phyloP scores from a whole-genome alignment of 495 filamentous ascomycete genomes.

The Sporormia fimetaria region DNA sequence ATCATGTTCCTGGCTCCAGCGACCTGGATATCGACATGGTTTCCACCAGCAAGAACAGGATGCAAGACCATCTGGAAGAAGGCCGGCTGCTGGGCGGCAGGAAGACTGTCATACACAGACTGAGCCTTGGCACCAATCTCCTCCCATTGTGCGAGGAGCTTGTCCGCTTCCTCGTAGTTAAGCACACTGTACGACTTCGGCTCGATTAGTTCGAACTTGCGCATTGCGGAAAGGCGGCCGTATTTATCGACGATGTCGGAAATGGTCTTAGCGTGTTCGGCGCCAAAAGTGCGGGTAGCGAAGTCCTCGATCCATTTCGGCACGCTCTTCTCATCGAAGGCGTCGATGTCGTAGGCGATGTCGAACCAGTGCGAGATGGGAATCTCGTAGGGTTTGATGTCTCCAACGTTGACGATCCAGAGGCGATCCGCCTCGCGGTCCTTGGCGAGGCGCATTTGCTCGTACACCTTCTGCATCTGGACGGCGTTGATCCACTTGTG shows the following conservation, averaged over 20 bases:
- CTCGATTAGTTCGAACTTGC: conserved; percentile 61
- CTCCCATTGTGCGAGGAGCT: conserved; percentile 52
- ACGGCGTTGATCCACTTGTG: conserved; percentile 68
- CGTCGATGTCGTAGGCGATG: conserved; percentile 50
- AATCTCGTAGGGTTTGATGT: conserved; percentile 58
- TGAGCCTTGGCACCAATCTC: conserved; percentile 43
- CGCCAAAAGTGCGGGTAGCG: conserved; percentile 51
- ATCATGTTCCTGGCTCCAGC: conserved; percentile 49
- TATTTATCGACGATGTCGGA: conserved; percentile 49
- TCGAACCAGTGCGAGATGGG: conserved; percentile 59
- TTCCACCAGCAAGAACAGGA: conserved; percentile 50
- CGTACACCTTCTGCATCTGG: conserved; percentile 51
- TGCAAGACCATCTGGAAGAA: conserved; percentile 65
- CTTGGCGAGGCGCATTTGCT: conserved; percentile 55
- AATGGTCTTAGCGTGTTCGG: conserved; percentile 39
- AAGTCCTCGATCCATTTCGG: conserved; percentile 45
- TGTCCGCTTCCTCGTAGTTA: conserved; percentile 63
- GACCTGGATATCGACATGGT: conserved; percentile 51
- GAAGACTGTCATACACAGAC: conserved; percentile 44
- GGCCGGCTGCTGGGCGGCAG: conserved; percentile 38
- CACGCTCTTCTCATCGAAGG: conserved; percentile 43
- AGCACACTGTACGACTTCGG: conserved; percentile 50
- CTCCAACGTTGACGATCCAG: conserved; percentile 70
- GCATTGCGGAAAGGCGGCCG: conserved; percentile 48
- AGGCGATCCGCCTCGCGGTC: conserved; percentile 51